Conservation (phyloP, 148 eudicot species). For the Rhododendron ferrugineum region DNA sequence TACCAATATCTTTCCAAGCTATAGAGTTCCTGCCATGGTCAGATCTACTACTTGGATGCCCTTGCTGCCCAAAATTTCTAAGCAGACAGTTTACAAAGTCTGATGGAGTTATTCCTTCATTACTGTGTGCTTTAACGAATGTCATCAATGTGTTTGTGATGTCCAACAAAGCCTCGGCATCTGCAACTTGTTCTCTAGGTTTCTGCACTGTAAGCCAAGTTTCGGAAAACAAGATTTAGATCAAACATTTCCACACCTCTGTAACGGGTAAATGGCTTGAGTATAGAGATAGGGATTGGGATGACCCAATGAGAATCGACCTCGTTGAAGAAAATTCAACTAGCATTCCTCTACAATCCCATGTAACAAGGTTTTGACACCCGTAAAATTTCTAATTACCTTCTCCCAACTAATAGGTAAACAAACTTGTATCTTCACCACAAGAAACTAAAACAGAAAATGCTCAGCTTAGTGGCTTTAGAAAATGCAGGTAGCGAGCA, state of each 20-base stretch:
- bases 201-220: slow-evolving; percentile 49
- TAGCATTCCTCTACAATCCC: background rate
- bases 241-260: background rate
- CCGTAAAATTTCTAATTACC: background rate
- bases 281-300: background rate
- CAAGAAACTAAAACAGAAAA: background rate
- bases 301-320: background rate
- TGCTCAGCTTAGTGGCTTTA: background rate
- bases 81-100: slow-evolving; percentile 56
- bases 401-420: background rate
- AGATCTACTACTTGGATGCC: slow-evolving; percentile 33
- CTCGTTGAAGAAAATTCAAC: background rate
- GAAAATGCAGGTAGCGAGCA: background rate
- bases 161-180: slow-evolving; percentile 80
- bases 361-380: background rate
- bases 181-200: slow-evolving; percentile 91
- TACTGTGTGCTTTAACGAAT: slow-evolving; percentile 56
- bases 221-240: background rate
- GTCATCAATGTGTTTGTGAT: slow-evolving; percentile 58
- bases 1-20: slow-evolving; percentile 65
- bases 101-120: slow-evolving; percentile 60
- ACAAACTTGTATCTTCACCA: background rate
- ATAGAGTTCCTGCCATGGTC: slow-evolving; percentile 34
- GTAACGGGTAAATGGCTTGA: background rate
- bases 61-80: slow-evolving; percentile 46